phyloP scores from a whole-genome alignment of 805 yeast genomes.

The Blastobotrys muscicola region DNA sequence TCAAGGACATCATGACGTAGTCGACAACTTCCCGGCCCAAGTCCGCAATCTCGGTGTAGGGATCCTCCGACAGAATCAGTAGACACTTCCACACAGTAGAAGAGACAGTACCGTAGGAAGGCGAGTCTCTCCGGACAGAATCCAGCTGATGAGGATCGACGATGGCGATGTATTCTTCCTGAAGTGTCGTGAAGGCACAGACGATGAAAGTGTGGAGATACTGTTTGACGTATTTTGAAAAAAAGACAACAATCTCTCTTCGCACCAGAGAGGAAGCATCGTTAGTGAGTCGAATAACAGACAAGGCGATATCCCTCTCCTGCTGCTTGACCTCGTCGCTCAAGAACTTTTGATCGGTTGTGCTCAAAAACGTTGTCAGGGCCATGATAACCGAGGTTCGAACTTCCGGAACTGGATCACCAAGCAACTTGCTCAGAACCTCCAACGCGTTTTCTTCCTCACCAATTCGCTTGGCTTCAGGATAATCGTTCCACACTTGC shows the following conservation, averaged over 20 bases:
- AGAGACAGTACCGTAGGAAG: conserved; percentile 82
- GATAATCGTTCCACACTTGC: conserved; percentile 61
- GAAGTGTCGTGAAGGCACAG: conserved; percentile 76
- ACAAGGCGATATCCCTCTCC: conserved; percentile 61
- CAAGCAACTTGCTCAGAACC: conserved; percentile 46
- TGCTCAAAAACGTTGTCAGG: conserved; percentile 55
- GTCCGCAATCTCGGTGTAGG: conserved; percentile 68
- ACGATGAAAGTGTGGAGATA: conserved; percentile 71
- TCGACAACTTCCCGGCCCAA: conserved; percentile 71
- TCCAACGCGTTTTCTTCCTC: conserved; percentile 54
- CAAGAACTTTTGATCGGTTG: conserved; percentile 9
- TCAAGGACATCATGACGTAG: conserved; percentile 52
- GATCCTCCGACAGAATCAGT: conserved; percentile 74
- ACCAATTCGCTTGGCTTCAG: conserved; percentile 66
- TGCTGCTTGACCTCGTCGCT: conserved; percentile 21
- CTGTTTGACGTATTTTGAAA: conserved; percentile 62
- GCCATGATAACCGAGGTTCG: conserved; percentile 75
- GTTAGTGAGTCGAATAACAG: conserved; percentile 55
- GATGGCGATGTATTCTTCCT: conserved; percentile 59
- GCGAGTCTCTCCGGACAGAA: conserved; percentile 52
- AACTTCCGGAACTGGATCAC: conserved; percentile 93
- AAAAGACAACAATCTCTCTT: conserved; percentile 69
- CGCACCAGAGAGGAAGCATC: conserved; percentile 90
- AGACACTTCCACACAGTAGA: conserved; percentile 83
- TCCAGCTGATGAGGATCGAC: conserved; percentile 54